phyloP scores from a whole-genome alignment of 495 filamentous ascomycete species.

The Hyaloscypha bicolor region DNA sequence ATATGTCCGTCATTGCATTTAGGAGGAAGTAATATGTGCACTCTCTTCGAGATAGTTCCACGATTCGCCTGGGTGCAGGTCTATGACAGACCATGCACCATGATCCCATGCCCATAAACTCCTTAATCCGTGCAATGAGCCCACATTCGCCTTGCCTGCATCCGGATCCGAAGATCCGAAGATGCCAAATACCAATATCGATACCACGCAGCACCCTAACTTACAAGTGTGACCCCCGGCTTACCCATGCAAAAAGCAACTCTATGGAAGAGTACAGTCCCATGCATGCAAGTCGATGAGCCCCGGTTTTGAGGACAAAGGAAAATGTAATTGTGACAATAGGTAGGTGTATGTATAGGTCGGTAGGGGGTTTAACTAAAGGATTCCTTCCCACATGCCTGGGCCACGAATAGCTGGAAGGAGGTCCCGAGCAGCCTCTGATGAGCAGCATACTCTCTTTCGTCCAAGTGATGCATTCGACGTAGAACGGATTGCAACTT shows the following conservation, averaged over 20 bases:
- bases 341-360: constrained; percentile 26
- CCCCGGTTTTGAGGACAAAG: constrained; percentile 17
- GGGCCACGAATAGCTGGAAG: constrained; percentile 45
- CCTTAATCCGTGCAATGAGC: constrained; percentile 21
- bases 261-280: constrained; percentile 2
- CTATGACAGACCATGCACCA: background rate
- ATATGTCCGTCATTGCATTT: constrained; percentile 23
- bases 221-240: constrained; percentile 18
- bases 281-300: constrained; percentile 9
- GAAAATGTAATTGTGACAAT: constrained; percentile 27
- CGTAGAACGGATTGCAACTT: constrained; percentile 41
- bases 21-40: constrained; percentile 22
- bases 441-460: constrained; percentile 64
- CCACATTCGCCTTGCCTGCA: constrained; percentile 3
- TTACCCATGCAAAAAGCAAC: constrained; percentile 6
- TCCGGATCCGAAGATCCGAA: background rate
- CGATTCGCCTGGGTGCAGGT: no score
- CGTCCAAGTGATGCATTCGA: constrained; percentile 42
- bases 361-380: constrained; percentile 27
- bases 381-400: constrained; percentile 56
- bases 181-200: background rate
- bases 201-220: constrained; percentile 14
- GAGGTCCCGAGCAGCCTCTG: constrained; percentile 39
- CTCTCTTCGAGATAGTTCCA: background rate
- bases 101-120: constrained; percentile 7